Base-by-base conservation (phyloP, 1,284 basidiomycete species). In the Moesziomyces globuligerus region DNA sequence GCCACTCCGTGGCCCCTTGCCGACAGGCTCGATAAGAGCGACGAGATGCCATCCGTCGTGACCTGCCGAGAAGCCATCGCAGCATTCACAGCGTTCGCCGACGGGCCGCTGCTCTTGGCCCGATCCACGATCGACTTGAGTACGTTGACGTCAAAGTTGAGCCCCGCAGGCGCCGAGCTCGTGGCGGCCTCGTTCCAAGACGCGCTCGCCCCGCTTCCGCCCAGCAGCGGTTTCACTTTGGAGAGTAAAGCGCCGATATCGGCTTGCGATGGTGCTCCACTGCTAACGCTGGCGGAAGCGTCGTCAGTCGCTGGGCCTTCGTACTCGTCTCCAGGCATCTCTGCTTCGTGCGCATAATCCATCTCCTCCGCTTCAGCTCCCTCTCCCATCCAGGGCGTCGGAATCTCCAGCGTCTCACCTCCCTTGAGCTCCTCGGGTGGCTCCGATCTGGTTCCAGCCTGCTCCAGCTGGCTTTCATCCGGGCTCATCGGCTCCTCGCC, bases 41-140 rank as follows among this genome's bases (percentile, higher is more conserved):
- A 41, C n/a, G 54, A 55, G 2, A 72, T 49, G 40, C 56, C 41
- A 20, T 17, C 38, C 17, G 45, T 48, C 17, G 50, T 37, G 3
- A 41, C 46, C 25, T 50, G 51, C 15, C 36, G 25, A 10, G 51
- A 44, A 11, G 56, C 44, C 26, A 49, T 41, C 10, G 57, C 49
- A 4, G 48, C 42, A 9, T 49, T 54, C 9, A 59, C 50, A n/a
- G 54, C 50, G 7, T 48, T 53, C 3, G 46, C 25, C 21, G 7
- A 20, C 17, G 54, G 32, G 3, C 38, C 47, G 10, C 18, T 43
- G 20, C 58, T 52, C 3, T 66, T 57, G 26, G 60, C 53, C 20
- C 45, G 38, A 4, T 46, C 32, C 29, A 72, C 39, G 25, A 72
- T 57, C 23, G 62, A 54, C n/a, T 53, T 46, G 6, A 71, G 28